Base-by-base conservation (phyloP, 768 basidiomycete species). In the Russula vinacea region DNA sequence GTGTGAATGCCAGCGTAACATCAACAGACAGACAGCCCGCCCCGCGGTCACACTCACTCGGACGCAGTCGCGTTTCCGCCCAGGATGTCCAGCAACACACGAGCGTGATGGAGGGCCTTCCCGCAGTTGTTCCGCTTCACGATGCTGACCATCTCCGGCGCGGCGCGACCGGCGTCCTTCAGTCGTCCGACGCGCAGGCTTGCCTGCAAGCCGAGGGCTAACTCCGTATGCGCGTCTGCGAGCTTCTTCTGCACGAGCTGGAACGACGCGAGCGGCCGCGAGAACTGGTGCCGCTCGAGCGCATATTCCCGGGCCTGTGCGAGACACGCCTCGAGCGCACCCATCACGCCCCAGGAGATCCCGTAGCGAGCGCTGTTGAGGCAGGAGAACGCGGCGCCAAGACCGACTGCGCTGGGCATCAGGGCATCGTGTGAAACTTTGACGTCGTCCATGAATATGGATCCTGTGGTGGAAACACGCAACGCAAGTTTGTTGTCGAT, bases 221-320 rank as follows among this genome's bases (percentile, higher is more conserved):
- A 83, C 71, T 97, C 93, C 1, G 88, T 91, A 67, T 94, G 89
- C 14, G 96, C 94, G 68, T 98, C 94, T 3, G 89, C 94, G 17
- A 98, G 82, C 76, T 98, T 98, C 84, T 96, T 96, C 74, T 98
- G 95, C 19, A 98, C 82, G n/a, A 98, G 86, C 75, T 98, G 96
- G 85, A 96, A 98, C 6, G 90, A 89, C 2, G 92, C 95, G 3
- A 98, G 79, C 0, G 94, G 94, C 42, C 89, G 85, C 26, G 84
- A 80, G 78, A 98, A 98, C 75, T 98, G 96, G 53, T 87, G 83
- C 17, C 95, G 83, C 72, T 97, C 92, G 39, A 97, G 83, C 11
- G 93, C 90, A 72, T 98, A 98, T 13, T 81, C 80, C 24, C 90
- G 84, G 0, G 94, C 84, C 45, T 84, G 84, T 39, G 80, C 73